These are phyloP conservation scores for Fusarium marasasianum DNA, from an alignment of 2,329 filamentous ascomycete genomes.

Conservation along the genomic window DNA sequence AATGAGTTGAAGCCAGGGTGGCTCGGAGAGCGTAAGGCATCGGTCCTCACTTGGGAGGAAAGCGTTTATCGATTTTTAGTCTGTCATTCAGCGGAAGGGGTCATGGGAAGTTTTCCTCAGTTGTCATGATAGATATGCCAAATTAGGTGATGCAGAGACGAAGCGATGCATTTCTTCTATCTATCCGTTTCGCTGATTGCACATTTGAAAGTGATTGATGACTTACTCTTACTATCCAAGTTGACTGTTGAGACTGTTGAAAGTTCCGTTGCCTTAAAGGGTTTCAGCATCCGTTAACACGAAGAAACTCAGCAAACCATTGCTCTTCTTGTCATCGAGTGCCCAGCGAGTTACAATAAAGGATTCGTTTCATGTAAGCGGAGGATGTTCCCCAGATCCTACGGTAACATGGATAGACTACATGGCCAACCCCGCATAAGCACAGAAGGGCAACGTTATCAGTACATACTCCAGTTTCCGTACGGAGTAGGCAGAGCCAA, in stretches of 20 bases:
- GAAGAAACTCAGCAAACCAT: background rate
- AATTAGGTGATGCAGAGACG: background rate
- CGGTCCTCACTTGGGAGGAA: background rate
- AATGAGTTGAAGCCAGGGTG: background rate
- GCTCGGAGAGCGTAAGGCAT: background rate
- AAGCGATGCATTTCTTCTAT: background rate
- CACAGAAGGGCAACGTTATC: background rate
- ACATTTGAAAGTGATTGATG: background rate
- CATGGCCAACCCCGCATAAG: background rate
- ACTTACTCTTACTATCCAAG: background rate
- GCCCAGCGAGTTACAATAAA: background rate
- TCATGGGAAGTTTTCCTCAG: background rate
- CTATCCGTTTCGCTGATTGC: background rate
- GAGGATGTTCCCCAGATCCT: background rate
- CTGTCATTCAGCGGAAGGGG: background rate
- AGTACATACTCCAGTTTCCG: background rate
- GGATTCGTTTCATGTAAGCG: background rate
- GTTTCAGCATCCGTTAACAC: background rate
- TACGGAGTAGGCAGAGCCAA: background rate
- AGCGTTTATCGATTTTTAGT: background rate
- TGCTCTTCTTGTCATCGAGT: background rate
- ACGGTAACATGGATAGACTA: background rate
- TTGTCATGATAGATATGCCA: no score
- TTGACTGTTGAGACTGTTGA: fast-evolving
- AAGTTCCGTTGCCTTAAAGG: background rate